Evolutionary conservation across 1,284 basidiomycete genomes (phyloP), one percentile per base, ranked within the genome.

Genomic region (Boletus smithii): DNA sequence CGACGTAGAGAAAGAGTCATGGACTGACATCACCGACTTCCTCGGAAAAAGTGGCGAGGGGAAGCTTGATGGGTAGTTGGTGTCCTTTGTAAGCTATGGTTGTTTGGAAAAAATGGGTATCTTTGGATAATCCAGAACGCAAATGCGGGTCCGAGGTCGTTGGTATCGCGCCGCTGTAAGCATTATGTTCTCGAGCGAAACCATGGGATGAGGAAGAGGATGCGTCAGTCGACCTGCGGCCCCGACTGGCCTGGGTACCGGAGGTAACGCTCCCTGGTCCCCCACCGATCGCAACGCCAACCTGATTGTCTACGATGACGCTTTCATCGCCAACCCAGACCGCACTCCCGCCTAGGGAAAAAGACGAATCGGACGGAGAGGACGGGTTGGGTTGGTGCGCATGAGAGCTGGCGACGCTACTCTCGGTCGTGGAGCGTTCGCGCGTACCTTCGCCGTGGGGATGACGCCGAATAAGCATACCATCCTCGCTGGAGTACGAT

Each of bases 21-120:
- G 39, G 63, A 74, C 86, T 66, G 62, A 95, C 93, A 67, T 97
- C 95, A 46, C 95, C 95, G 46, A 99, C 91, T 75, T 99, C 95
- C 65, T 95, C 91, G 0, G 88, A 77, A 62, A 95, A 95, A 1
- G 85, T 88, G 11, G 83, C 80, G 44, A 95, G 71, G 2, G 93
- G 93, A 61, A 95, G 81, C 59, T 90, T 85, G 59, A 95, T 91
- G 9, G 92, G 92, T 27, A 95, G 68, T 17, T 80, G 79, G 52
- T 91, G 81, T 51, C 82, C 76, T 63, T 83, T 84, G 68, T 93
- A 97, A 23, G 76, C 78, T 46, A 95, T 87, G 9, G 79, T 77
- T 0, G 93, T 91, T 61, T 94, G 86, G 69, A 83, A 97, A 62
- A 89, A 95, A 66, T 97, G 94, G 36, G 94, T 97, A 75, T 98